These are phyloP conservation scores for Basipetospora chlamydospora DNA, from an alignment of 2,329 filamentous ascomycete genomes.

Conservation along the genomic window DNA sequence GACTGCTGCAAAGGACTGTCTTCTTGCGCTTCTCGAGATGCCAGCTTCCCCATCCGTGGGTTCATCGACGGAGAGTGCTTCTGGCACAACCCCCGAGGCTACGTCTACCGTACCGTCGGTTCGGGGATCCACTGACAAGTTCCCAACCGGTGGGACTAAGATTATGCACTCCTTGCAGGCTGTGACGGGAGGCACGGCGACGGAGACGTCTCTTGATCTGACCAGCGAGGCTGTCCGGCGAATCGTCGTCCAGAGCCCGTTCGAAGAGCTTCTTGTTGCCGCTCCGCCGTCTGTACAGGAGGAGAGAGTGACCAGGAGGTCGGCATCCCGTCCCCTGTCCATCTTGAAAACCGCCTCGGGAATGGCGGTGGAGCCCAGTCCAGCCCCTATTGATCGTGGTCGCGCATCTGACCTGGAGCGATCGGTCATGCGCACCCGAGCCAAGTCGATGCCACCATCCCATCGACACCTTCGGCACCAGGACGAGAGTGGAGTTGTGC, in stretches of 20 bases:
- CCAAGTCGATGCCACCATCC: not conserved
- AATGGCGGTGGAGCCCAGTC: too few species aligned
- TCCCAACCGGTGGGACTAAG: too few species aligned
- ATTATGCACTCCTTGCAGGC: not conserved
- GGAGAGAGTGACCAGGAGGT: slow-evolving; percentile 21
- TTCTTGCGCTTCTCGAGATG: slow-evolving; percentile 4
- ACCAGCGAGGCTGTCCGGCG: slow-evolving; percentile 5
- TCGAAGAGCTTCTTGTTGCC: slow-evolving; percentile 10
- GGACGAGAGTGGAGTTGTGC: not conserved
- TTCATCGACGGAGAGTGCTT: too few species aligned
- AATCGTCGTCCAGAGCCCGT: slow-evolving; percentile 19
- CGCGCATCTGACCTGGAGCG: too few species aligned
- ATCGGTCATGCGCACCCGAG: not conserved
- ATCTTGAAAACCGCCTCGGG: slow-evolving; percentile 18
- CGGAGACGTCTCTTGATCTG: too few species aligned
- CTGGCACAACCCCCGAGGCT: too few species aligned
- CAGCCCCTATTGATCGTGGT: too few species aligned
- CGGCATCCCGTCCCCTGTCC: slow-evolving; percentile 15
- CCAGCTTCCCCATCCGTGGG: too few species aligned
- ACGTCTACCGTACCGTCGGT: too few species aligned
- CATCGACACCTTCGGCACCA: not conserved
- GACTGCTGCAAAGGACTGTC: not conserved
- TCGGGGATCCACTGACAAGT: too few species aligned
- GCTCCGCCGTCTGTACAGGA: slow-evolving; percentile 19
- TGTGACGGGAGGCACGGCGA: too few species aligned